Percentiles rank a stretch among this genome's conserved stretches.
phyloP scores from a whole-genome alignment of 1,284 basidiomycete genomes.

The Dichomitus squalens region DNA sequence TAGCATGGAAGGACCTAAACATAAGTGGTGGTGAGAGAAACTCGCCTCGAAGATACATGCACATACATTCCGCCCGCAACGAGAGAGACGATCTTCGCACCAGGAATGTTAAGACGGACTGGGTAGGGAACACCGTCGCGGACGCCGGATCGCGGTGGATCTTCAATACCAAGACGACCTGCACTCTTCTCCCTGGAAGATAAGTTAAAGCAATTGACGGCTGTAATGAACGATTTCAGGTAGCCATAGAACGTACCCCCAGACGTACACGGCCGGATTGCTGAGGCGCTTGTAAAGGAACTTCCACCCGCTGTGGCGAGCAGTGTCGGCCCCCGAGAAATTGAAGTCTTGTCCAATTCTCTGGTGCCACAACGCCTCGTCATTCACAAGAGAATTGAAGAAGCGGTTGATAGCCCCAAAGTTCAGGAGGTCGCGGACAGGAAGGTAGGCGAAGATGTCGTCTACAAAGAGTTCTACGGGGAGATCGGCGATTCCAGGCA shows the following conservation, averaged over 20 bases:
- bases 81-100: constrained; percentile 69
- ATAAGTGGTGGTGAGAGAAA: not conserved
- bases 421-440: constrained; percentile 58
- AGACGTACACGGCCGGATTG: constrained; percentile 68
- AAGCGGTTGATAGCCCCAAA: constrained; percentile 61
- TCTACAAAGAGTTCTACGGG: constrained; percentile 79
- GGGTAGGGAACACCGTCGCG: constrained; percentile 62
- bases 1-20: constrained; percentile 75
- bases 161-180: constrained; percentile 58
- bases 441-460: constrained; percentile 63
- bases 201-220: not conserved
- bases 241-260: constrained; percentile 61
- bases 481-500: constrained; percentile 45
- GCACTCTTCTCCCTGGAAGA: constrained; percentile 52
- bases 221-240: not conserved
- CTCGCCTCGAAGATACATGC: not conserved
- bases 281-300: constrained; percentile 75
- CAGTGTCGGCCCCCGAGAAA: constrained; percentile 68
- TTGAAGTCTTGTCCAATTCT: constrained; percentile 78
- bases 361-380: constrained; percentile 80
- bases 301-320: constrained; percentile 75
- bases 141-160: constrained; percentile 38
- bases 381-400: constrained; percentile 61
- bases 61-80: constrained; percentile 81
- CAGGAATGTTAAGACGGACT: constrained; percentile 55